Evolutionary conservation across 1,139 yeast genomes (phyloP).

Genomic region (Protomyces pachydermus): DNA sequence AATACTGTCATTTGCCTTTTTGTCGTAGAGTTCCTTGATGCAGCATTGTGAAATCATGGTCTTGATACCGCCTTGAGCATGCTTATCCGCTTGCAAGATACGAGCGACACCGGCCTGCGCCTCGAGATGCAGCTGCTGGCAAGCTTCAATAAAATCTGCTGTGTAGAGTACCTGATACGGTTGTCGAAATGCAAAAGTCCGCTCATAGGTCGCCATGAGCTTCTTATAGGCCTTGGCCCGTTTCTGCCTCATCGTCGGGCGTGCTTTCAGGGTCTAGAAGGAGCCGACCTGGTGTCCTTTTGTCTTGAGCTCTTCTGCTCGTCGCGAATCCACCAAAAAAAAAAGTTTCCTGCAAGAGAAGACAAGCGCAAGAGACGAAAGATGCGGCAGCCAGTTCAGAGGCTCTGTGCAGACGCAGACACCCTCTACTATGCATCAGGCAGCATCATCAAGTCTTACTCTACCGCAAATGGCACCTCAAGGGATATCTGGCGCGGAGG

Average conservation of each 20-base stretch:
- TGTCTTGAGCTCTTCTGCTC: neutral
- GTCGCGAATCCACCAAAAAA: neutral
- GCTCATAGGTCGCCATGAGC: constrained; percentile 77
- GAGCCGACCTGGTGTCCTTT: neutral
- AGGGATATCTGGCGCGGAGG: constrained; percentile 8
- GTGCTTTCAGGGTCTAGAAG: neutral
- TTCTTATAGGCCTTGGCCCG: constrained; percentile 91
- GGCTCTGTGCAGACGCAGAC: constrained; percentile 10
- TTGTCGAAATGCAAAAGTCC: constrained; percentile 85
- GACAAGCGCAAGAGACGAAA: neutral
- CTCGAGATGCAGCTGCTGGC: constrained; percentile 65
- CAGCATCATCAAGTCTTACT: constrained; percentile 1
- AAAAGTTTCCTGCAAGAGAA: neutral
- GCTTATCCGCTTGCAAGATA: constrained; percentile 45
- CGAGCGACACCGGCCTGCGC: constrained; percentile 69
- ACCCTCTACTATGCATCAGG: constrained; percentile 15
- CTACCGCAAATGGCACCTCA: neutral
- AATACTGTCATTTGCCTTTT: constrained; percentile 63
- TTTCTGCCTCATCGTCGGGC: constrained; percentile 73
- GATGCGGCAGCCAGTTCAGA: constrained; percentile 16
- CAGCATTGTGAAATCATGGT: constrained; percentile 97
- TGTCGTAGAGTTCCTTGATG: constrained; percentile 68
- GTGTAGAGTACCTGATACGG: constrained; percentile 87
- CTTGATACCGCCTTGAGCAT: constrained; percentile 67
- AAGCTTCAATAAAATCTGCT: constrained; percentile 64